Evolutionary conservation across 2,329 filamentous ascomycete genomes (phyloP).

Genomic region (Ophiostoma australiae): DNA sequence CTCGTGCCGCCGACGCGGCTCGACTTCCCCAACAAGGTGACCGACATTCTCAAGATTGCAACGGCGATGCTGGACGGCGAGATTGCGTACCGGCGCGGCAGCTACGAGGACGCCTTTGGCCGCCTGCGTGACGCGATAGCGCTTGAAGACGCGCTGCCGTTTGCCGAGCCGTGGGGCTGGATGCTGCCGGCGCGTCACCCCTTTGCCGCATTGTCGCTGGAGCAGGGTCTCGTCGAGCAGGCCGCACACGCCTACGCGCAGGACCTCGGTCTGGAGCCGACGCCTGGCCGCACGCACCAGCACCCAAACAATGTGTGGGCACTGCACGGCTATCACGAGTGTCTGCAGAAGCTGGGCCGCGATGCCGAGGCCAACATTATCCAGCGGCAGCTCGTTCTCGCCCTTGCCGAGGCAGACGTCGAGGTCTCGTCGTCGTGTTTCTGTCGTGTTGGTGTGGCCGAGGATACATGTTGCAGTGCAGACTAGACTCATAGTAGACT

Average conservation of each 20-base stretch:
- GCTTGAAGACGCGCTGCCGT: conserved; percentile 49
- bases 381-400: conserved; percentile 9
- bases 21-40: conserved; percentile 27
- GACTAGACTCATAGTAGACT: neutral
- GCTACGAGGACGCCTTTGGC: conserved; percentile 46
- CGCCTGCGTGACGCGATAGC: conserved; percentile 45
- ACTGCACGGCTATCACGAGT: conserved; percentile 56
- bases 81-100: conserved; percentile 52
- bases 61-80: conserved; percentile 55
- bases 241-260: conserved; percentile 42
- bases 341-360: conserved; percentile 43
- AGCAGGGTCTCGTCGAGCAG: conserved; percentile 45
- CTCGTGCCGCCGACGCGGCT: conserved; percentile 35
- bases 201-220: conserved; percentile 51
- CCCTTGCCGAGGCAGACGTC: conserved; percentile 30
- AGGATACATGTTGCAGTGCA: conserved; percentile 16
- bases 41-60: conserved; percentile 32
- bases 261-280: conserved; percentile 39
- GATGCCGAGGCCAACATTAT: conserved; percentile 18
- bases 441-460: conserved; percentile 28
- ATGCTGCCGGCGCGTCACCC: conserved; percentile 56
- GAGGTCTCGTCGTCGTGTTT: conserved; percentile 37
- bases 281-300: conserved; percentile 43
- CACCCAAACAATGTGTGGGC: conserved; percentile 54
- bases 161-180: conserved; percentile 57